These are phyloP conservation scores for Penicillium antarcticum DNA, from an alignment of 495 filamentous ascomycete genomes.

Conservation along the genomic window DNA sequence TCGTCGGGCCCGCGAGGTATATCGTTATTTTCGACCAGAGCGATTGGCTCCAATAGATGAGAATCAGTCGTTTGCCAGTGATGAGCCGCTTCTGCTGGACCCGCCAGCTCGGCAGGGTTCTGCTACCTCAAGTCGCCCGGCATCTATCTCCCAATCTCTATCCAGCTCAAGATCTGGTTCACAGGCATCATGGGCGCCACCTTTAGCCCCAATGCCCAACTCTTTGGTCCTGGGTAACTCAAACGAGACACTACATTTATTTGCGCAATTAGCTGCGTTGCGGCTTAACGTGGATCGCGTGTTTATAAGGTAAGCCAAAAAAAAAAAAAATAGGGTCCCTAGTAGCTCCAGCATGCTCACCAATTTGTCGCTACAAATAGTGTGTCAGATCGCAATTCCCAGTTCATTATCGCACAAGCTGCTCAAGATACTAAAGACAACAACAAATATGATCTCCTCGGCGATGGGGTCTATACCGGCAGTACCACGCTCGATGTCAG, in stretches of 20 bases:
- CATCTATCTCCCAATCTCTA: slow-evolving; percentile 10
- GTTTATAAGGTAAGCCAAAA: slow-evolving; percentile 29
- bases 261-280: slow-evolving; percentile 48
- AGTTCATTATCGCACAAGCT: slow-evolving; percentile 56
- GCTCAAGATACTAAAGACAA: slow-evolving; percentile 38
- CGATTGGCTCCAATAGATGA: slow-evolving; percentile 7
- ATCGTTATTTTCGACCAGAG: slow-evolving; percentile 45
- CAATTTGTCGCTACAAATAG: slow-evolving; percentile 13
- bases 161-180: not conserved
- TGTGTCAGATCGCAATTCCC: slow-evolving; percentile 55
- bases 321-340: slow-evolving; percentile 4
- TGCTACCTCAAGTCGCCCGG: slow-evolving; percentile 2
- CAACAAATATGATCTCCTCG: slow-evolving; percentile 30
- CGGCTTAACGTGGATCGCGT: slow-evolving; percentile 47
- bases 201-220: slow-evolving; percentile 15
- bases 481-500: slow-evolving; percentile 36
- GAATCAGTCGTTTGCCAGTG: not conserved
- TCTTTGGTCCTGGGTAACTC: slow-evolving; percentile 22
- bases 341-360: not conserved
- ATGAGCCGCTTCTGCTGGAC: not conserved
- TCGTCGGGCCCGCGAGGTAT: slow-evolving; percentile 43
- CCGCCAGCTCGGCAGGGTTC: not conserved
- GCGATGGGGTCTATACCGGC: slow-evolving; percentile 44
- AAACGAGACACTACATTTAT: slow-evolving; percentile 57
- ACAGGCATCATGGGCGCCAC: not conserved